Conservation (phyloP, 129 eudicot genomes). For the Escallonia rubra region DNA sequence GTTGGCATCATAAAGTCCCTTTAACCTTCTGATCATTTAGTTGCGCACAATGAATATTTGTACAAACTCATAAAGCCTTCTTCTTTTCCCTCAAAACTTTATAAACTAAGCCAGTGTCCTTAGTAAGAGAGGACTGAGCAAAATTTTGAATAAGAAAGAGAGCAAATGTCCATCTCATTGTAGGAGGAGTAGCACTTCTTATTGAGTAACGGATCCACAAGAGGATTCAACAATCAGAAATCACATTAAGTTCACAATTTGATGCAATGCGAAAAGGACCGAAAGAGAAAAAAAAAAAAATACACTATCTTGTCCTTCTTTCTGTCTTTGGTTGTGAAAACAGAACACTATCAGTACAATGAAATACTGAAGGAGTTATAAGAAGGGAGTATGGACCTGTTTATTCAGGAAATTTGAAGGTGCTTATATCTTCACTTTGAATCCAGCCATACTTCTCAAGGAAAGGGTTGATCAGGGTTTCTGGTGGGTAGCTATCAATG, state of each 20-base stretch:
- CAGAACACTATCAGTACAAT: not conserved
- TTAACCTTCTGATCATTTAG: too few species aligned
- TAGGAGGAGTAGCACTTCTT: conserved; percentile 1
- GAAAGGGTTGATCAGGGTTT: conserved; percentile 62
- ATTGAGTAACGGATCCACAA: not conserved
- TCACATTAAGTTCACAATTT: not conserved
- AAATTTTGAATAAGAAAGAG: too few species aligned
- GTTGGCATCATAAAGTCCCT: too few species aligned
- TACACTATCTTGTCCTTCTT: not conserved
- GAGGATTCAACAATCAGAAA: not conserved
- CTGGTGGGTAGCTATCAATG: conserved; percentile 58
- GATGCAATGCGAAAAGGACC: not conserved
- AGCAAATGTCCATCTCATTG: too few species aligned
- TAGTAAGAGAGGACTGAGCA: too few species aligned
- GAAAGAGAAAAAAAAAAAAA: not conserved
- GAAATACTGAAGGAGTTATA: not conserved
- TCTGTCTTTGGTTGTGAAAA: not conserved
- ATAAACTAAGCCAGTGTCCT: too few species aligned
- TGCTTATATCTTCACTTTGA: conserved; percentile 48
- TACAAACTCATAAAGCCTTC: too few species aligned
- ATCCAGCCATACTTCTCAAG: conserved; percentile 78
- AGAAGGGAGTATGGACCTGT: not conserved
- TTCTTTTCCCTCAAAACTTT: too few species aligned
- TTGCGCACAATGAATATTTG: too few species aligned
- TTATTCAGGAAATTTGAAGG: conserved; percentile 43